A percentile compares a stretch with the other conserved stretches of the same genome.
Conservation (phyloP, 306 rosid species). For the Cucurbita moschata region DNA sequence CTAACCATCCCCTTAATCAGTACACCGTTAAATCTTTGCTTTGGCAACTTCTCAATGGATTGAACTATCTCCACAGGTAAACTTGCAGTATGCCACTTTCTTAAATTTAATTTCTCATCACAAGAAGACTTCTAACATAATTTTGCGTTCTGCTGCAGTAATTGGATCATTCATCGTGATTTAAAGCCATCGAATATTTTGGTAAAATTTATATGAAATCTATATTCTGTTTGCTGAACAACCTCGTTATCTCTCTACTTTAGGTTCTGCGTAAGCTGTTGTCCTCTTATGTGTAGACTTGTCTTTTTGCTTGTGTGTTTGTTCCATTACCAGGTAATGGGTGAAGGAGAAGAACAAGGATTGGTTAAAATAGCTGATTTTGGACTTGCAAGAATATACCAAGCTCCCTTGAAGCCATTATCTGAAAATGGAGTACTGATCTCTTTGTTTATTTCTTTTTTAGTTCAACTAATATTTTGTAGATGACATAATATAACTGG, state of each 20-base stretch:
- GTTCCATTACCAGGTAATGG: slow-evolving; percentile 59
- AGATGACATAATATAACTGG: not conserved
- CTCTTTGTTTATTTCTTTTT: not conserved
- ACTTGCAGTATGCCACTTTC: not conserved
- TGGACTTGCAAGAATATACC: slow-evolving; percentile 98
- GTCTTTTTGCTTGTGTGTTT: not conserved
- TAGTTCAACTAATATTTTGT: not conserved
- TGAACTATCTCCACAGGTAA: slow-evolving; percentile 85
- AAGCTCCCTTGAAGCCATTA: slow-evolving; percentile 76
- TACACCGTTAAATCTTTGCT: slow-evolving; percentile 82
- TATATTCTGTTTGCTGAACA: not conserved
- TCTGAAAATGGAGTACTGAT: slow-evolving; percentile 66
- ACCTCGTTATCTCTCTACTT: not conserved
- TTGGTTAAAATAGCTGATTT: slow-evolving; percentile 90
- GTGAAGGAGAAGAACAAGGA: slow-evolving; percentile 87
- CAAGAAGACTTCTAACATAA: slow-evolving; percentile 4
- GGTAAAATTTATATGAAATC: slow-evolving; percentile 28
- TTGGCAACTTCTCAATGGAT: slow-evolving; percentile 93
- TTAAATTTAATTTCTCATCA: slow-evolving; percentile 5
- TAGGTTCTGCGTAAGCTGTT: not conserved
- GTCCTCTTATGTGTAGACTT: not conserved
- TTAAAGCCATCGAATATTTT: slow-evolving; percentile 90
- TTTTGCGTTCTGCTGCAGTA: slow-evolving; percentile 35
- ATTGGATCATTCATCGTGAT: slow-evolving; percentile 94
- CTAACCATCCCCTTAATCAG: slow-evolving; percentile 53